phyloP scores from a whole-genome alignment of 1,139 yeast genomes.

The Pichia sp. region DNA sequence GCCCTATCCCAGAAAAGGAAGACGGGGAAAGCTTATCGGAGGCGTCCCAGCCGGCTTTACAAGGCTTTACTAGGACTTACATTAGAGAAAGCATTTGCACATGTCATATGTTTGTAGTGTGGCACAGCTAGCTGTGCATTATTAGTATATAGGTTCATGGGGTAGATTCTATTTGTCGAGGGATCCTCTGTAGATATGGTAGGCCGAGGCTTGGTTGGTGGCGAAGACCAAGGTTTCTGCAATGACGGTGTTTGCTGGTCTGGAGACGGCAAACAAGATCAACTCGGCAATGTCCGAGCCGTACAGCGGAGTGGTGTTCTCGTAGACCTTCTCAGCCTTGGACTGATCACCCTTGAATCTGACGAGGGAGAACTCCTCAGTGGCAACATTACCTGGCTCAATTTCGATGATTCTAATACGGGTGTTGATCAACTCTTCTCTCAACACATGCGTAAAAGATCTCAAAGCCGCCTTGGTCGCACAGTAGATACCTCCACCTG shows the following conservation, averaged over 20 bases:
- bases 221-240: constrained; percentile 50
- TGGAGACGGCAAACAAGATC: constrained; percentile 46
- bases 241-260: constrained; percentile 47
- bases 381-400: constrained; percentile 51
- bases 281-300: constrained; percentile 50
- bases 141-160: too few species aligned
- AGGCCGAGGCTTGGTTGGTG: constrained; percentile 55
- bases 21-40: neutral
- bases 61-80: too few species aligned
- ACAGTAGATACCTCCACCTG: constrained; percentile 50
- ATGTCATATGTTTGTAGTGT: too few species aligned
- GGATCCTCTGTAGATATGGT: constrained; percentile 45
- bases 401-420: constrained; percentile 46
- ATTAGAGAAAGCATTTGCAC: too few species aligned
- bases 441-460: constrained; percentile 43
- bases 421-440: constrained; percentile 46
- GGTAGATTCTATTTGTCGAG: constrained; percentile 11
- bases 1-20: neutral
- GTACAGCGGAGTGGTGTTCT: constrained; percentile 43
- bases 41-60: neutral
- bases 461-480: constrained; percentile 49
- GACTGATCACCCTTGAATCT: constrained; percentile 43
- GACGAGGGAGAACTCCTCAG: constrained; percentile 48
- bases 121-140: too few species aligned
- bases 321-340: constrained; percentile 43